These are phyloP conservation scores for Leucaena leucocephala DNA, from an alignment of 306 rosid genomes.

Conservation along the genomic window DNA sequence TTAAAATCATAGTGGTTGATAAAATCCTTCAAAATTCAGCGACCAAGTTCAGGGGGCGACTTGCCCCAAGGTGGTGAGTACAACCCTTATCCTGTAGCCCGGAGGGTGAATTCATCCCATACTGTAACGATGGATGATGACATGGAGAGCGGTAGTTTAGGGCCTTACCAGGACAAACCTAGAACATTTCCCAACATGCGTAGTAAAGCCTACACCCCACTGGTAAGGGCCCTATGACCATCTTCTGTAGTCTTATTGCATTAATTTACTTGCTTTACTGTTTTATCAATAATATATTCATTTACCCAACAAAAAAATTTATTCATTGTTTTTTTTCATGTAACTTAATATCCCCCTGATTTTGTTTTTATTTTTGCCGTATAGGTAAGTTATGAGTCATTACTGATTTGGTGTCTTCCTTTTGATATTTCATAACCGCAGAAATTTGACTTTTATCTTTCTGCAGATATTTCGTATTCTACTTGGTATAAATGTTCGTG, in stretches of 20 bases:
- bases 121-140: constrained; percentile 66
- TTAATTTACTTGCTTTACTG: constrained; percentile 20
- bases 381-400: background rate
- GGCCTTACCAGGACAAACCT: constrained; percentile 73
- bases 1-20: constrained; percentile 28
- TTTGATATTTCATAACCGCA: background rate
- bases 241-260: constrained; percentile 2
- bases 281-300: background rate
- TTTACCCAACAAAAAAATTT: background rate
- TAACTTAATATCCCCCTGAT: constrained; percentile 2
- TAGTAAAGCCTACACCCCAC: constrained; percentile 77
- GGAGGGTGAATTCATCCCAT: constrained; percentile 74
- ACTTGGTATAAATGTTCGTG: constrained; percentile 73
- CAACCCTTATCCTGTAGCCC: constrained; percentile 66
- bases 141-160: constrained; percentile 68
- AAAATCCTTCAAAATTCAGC: constrained; percentile 77
- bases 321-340: background rate
- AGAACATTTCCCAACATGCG: constrained; percentile 95
- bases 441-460: constrained; percentile 32
- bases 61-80: constrained; percentile 94
- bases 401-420: background rate
- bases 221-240: constrained; percentile 45
- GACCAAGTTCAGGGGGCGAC: constrained; percentile 95
- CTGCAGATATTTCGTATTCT: constrained; percentile 84
- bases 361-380: background rate